Percentiles rank a stretch among this genome's conserved stretches.
These are phyloP conservation scores for Clarireedia monteithiana DNA, from an alignment of 2,329 filamentous ascomycete species.

Conservation along the genomic window DNA sequence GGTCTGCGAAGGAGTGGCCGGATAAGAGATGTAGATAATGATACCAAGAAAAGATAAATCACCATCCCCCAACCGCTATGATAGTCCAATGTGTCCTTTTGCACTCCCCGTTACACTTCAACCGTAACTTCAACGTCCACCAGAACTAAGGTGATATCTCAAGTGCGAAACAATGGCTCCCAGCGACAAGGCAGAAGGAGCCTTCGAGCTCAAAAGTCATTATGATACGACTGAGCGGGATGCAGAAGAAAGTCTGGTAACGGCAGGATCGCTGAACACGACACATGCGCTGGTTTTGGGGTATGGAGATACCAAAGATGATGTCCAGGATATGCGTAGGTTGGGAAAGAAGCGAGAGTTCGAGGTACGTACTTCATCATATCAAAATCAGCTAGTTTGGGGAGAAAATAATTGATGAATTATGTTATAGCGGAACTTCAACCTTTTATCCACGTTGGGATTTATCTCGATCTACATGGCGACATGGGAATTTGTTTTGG, in stretches of 20 bases:
- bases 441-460: constrained; percentile 35
- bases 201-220: neutral
- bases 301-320: constrained; percentile 24
- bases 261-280: neutral
- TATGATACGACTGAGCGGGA: neutral
- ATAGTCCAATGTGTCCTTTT: neutral
- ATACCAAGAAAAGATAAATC: neutral
- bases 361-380: constrained; percentile 13
- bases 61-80: neutral
- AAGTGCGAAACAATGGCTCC: neutral
- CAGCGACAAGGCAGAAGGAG: neutral
- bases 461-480: constrained; percentile 37
- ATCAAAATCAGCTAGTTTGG: neutral
- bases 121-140: too few relatives aligned
- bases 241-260: constrained; percentile 5
- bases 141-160: neutral
- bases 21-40: neutral
- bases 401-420: neutral
- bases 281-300: neutral
- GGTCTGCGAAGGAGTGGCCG: neutral
- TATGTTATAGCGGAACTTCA: constrained; percentile 31
- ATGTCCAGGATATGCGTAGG: constrained; percentile 30
- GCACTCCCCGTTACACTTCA: neutral
- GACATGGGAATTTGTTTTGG: constrained; percentile 37
- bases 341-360: constrained; percentile 28